Conservation (phyloP, 2,329 filamentous ascomycete species). For the Fusarium poae region DNA sequence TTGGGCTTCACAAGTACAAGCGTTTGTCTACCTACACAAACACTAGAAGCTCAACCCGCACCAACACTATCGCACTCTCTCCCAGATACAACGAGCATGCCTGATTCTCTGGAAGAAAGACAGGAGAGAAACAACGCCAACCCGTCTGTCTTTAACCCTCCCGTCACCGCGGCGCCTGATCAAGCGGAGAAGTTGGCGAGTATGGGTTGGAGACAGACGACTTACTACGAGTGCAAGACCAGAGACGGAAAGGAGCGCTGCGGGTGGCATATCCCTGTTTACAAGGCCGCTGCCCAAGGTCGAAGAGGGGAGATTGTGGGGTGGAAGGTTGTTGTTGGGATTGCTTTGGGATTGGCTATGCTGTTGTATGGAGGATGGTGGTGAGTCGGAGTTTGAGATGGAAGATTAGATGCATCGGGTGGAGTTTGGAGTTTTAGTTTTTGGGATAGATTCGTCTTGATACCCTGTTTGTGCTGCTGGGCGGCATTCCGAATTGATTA, state of each 20-base stretch:
- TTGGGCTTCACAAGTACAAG: constrained; percentile 19
- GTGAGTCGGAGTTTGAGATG: constrained; percentile 1
- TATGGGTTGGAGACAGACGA: constrained; percentile 53
- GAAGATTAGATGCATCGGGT: constrained; percentile 8
- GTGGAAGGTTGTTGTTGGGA: constrained; percentile 32
- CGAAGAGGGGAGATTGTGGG: constrained; percentile 41
- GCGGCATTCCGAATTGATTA: constrained; percentile 20
- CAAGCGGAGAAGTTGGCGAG: constrained; percentile 49
- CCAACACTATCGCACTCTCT: constrained; percentile 14
- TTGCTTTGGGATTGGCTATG: constrained; percentile 27
- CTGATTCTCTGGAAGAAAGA: constrained; percentile 17
- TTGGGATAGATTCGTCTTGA: constrained; percentile 33
- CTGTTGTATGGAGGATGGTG: constrained; percentile 22
- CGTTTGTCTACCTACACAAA: constrained; percentile 35
- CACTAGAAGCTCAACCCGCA: constrained; percentile 19
- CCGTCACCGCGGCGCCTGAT: constrained; percentile 52
- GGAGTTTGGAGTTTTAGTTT: constrained; percentile 37
- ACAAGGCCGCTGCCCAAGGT: constrained; percentile 46
- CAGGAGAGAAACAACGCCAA: constrained; percentile 36
- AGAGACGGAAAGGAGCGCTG: constrained; percentile 51
- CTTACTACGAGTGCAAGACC: constrained; percentile 54
- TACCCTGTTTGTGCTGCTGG: constrained; percentile 40
- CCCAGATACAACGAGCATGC: constrained; percentile 17
- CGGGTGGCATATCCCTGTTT: constrained; percentile 55
- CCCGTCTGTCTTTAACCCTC: constrained; percentile 48